A percentile compares a stretch with the other conserved stretches of the same genome.
Conservation (phyloP, 495 filamentous ascomycete species). For the Cercophora samala region DNA sequence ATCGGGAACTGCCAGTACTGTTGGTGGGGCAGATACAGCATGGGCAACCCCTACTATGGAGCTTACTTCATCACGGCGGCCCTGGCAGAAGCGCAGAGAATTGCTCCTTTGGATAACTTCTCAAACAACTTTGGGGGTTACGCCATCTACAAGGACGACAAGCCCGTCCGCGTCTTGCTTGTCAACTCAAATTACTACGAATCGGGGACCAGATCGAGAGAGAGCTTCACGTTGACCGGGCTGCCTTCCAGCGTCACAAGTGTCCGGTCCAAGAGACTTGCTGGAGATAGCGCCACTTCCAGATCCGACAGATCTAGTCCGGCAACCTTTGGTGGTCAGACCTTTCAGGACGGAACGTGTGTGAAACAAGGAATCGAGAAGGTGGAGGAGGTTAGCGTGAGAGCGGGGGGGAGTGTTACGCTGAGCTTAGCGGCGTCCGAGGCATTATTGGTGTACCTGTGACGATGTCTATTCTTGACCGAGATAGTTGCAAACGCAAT, state of each 20-base stretch:
- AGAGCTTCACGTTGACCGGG: slow-evolving; percentile 48
- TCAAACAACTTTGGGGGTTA: slow-evolving; percentile 51
- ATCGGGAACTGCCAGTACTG: slow-evolving; percentile 61
- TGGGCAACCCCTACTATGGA: slow-evolving; percentile 58
- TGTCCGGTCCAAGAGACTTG: slow-evolving; percentile 53
- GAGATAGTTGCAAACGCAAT: too few relatives aligned
- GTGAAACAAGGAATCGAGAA: slow-evolving; percentile 42
- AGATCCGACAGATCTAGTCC: slow-evolving; percentile 48
- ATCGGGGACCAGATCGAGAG: slow-evolving; percentile 43
- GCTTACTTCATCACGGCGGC: slow-evolving; percentile 54
- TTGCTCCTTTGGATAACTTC: slow-evolving; percentile 52
- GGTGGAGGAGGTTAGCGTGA: slow-evolving; percentile 39
- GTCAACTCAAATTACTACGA: slow-evolving; percentile 60
- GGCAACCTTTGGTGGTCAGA: slow-evolving; percentile 53
- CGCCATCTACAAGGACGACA: slow-evolving; percentile 43
- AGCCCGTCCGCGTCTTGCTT: slow-evolving; percentile 45
- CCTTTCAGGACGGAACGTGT: slow-evolving; percentile 54
- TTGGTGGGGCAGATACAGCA: slow-evolving; percentile 56
- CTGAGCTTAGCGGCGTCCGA: slow-evolving; percentile 53
- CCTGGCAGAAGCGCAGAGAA: slow-evolving; percentile 48
- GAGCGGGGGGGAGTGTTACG: slow-evolving; percentile 46
- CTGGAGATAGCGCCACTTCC: slow-evolving; percentile 47
- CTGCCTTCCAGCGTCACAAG: slow-evolving; percentile 27
- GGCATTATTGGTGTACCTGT: slow-evolving; percentile 53
- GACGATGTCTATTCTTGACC: neutral